phyloP scores from a whole-genome alignment of 2,329 filamentous ascomycete species.

The Colletotrichum coccodes region DNA sequence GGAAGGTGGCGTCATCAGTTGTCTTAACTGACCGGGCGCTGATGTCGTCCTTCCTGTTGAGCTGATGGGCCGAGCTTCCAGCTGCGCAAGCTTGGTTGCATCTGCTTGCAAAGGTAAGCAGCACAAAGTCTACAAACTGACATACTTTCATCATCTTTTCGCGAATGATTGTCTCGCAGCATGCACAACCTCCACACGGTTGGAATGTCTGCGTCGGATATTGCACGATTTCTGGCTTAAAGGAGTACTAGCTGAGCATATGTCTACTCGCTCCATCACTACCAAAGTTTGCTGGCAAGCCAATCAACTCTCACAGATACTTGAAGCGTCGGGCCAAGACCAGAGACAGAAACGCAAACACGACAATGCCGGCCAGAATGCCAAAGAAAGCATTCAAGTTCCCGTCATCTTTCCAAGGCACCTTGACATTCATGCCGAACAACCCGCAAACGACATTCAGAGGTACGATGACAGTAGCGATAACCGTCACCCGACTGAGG shows the following conservation, averaged over 20 bases:
- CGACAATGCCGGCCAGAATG: constrained; percentile 61
- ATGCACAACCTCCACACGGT: too few species aligned
- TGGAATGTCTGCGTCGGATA: too few species aligned
- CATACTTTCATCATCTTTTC: neutral
- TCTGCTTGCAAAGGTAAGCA: neutral
- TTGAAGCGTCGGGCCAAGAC: constrained; percentile 28
- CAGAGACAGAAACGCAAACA: constrained; percentile 59
- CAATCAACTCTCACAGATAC: constrained; percentile 14
- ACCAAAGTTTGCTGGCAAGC: too few species aligned
- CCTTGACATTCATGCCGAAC: constrained; percentile 86
- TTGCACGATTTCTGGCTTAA: too few species aligned
- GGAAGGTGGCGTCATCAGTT: neutral
- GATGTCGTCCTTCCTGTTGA: neutral
- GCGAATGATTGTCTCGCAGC: neutral
- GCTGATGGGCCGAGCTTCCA: neutral
- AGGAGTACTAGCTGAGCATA: neutral
- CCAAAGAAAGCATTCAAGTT: constrained; percentile 64
- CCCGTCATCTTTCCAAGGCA: constrained; percentile 69
- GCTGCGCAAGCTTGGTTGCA: neutral
- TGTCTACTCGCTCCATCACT: too few species aligned
- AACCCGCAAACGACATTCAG: constrained; percentile 90
- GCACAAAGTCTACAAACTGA: neutral
- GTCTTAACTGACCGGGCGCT: neutral
- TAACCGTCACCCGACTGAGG: constrained; percentile 92
- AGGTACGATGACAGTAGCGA: constrained; percentile 93